Percentiles rank a stretch among this genome's conserved stretches.
phyloP scores from a whole-genome alignment of 495 filamentous ascomycete species.

The Viridothelium virens region DNA sequence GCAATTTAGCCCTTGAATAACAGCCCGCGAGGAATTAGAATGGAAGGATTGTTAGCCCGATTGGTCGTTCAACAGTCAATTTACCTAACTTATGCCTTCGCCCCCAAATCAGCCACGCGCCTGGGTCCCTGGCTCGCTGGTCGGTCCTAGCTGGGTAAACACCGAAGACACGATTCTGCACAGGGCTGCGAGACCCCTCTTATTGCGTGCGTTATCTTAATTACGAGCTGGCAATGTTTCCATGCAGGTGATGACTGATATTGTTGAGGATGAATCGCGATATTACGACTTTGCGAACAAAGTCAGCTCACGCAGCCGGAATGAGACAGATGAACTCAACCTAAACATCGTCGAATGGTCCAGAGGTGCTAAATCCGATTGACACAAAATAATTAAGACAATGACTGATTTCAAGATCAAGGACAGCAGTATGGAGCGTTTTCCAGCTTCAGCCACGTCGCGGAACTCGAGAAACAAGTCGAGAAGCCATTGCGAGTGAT shows the following conservation, averaged over 20 bases:
- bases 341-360: conserved; percentile 14
- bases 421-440: conserved; percentile 6
- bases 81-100: background rate
- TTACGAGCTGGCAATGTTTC: conserved; percentile 9
- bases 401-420: conserved; percentile 3
- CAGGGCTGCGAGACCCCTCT: background rate
- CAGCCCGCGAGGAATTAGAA: background rate
- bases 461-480: conserved; percentile 11
- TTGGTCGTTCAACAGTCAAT: background rate
- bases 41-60: background rate
- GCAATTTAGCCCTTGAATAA: background rate
- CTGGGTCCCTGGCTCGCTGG: background rate
- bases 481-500: conserved; percentile 10
- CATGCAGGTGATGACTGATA: conserved; percentile 1
- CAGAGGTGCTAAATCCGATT: conserved; percentile 1
- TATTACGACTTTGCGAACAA: conserved; percentile 7
- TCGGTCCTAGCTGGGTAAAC: conserved; percentile 1
- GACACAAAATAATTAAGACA: background rate
- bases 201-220: conserved; percentile 3
- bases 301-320: conserved; percentile 2
- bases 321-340: conserved; percentile 11
- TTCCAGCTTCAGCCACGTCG: background rate
- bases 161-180: background rate
- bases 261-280: conserved; percentile 9
- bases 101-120: conserved; percentile 7